A percentile compares a stretch with the other conserved stretches of the same genome.
phyloP scores from a whole-genome alignment of 2,329 filamentous ascomycete species.

The Paecilomyces sp. region DNA sequence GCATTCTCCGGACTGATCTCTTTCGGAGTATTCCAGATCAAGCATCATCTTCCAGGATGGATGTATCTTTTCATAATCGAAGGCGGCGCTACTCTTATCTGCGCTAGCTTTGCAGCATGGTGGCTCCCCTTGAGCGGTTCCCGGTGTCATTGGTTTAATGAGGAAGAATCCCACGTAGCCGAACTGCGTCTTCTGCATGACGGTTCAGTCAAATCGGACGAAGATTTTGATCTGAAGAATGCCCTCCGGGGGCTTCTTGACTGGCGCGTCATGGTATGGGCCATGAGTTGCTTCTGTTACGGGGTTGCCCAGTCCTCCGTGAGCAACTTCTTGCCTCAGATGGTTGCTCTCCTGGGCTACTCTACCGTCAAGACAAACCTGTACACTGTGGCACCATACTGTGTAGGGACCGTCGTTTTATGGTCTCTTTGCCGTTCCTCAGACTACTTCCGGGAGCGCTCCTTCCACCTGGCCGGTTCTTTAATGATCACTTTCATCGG shows the following conservation, averaged over 20 bases:
- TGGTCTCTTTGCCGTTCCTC: slow-evolving; percentile 7
- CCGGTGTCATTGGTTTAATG: slow-evolving; percentile 3
- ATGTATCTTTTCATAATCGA: slow-evolving; percentile 19
- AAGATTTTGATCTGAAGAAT: background rate
- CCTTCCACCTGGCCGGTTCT: slow-evolving; percentile 8
- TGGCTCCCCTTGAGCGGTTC: slow-evolving; percentile 1
- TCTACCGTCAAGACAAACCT: slow-evolving; percentile 14
- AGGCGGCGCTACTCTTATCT: slow-evolving; percentile 11
- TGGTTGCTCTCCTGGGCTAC: slow-evolving; percentile 8
- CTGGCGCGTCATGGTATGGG: background rate
- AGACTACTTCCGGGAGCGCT: slow-evolving; percentile 13
- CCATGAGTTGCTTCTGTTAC: slow-evolving; percentile 3
- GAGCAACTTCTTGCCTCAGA: slow-evolving; percentile 1
- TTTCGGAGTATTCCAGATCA: slow-evolving; percentile 16
- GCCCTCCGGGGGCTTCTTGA: background rate
- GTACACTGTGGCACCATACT: slow-evolving; percentile 7
- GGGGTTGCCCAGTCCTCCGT: slow-evolving; percentile 3
- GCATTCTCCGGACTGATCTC: slow-evolving; percentile 16
- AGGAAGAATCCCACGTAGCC: background rate
- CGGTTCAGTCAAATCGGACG: slow-evolving; percentile 4
- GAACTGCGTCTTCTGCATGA: slow-evolving; percentile 2
- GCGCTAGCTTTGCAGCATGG: slow-evolving; percentile 5
- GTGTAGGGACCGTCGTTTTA: slow-evolving; percentile 6
- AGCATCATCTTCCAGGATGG: slow-evolving; percentile 9
- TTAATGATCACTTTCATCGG: slow-evolving; percentile 9